Evolutionary conservation across 495 filamentous ascomycete genomes (phyloP).

Genomic region (Aspergillus incahuasiensis): DNA sequence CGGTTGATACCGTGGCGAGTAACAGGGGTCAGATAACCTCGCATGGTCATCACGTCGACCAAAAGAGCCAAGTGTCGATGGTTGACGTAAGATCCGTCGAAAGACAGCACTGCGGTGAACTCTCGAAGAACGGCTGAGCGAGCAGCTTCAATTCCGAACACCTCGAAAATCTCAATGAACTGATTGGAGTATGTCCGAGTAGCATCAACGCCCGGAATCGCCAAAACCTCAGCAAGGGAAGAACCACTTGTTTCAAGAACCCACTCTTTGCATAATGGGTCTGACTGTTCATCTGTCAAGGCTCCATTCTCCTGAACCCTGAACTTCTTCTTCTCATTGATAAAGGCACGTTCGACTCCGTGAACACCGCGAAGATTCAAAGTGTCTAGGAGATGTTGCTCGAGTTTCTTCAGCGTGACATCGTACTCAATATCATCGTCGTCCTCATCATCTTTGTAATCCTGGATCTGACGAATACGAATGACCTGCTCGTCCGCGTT

Average conservation of each 20-base stretch:
- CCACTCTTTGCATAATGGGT: conserved; percentile 80
- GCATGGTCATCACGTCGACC: conserved; percentile 96
- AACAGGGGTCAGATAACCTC: conserved; percentile 88
- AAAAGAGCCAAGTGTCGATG: conserved; percentile 95
- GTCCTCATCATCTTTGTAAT: conserved; percentile 68
- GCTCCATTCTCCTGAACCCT: conserved; percentile 59
- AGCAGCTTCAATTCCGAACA: conserved; percentile 94
- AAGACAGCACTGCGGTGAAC: conserved; percentile 83
- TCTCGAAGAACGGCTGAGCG: conserved; percentile 81
- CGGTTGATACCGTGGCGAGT: conserved; percentile 98
- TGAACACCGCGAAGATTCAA: conserved; percentile 84
- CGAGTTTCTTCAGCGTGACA: conserved; percentile 81
- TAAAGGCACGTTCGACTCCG: conserved; percentile 85
- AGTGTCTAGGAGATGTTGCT: conserved; percentile 84
- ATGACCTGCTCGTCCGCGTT: conserved; percentile 95
- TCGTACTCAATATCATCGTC: conserved; percentile 83
- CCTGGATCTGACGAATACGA: conserved; percentile 77
- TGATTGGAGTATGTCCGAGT: conserved; percentile 92
- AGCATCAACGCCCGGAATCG: conserved; percentile 83
- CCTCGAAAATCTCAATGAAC: conserved; percentile 85
- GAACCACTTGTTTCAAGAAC: conserved; percentile 91
- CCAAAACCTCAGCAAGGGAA: conserved; percentile 72
- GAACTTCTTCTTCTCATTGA: conserved; percentile 72
- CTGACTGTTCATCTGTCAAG: conserved; percentile 62
- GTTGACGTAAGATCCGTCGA: conserved; percentile 98